Base-by-base conservation (phyloP, 2,329 filamentous ascomycete species). In the Fusarium pseudonygamai region DNA sequence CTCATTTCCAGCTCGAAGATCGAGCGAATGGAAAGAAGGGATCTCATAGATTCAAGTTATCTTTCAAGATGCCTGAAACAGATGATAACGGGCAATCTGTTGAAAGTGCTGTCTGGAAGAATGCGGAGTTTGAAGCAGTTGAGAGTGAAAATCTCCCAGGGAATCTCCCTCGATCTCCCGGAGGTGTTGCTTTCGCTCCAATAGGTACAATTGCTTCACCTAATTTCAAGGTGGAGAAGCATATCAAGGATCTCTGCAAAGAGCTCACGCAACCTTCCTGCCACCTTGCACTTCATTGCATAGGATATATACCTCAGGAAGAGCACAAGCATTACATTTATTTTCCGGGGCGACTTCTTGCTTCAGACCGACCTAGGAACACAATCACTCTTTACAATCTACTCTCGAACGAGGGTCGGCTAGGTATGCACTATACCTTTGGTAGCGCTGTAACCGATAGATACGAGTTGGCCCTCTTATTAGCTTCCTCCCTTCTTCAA, bases 281-380 rank as follows among this genome's bases (percentile, higher is more conserved):
- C 4, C n/a, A 37, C 20, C 7, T 10, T 6, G 8, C 26, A 20
- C 1, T 13, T 3, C n/a, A 1, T 11, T 53, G 49, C 9, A 53
- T 37, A 22, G 49, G 49, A 22, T 39, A 37, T 16, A 22, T 53
- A 4, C 32, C 15, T 16, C 6, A 53, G 10, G 16, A 37, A 10
- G 49, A 53, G 18, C 49, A 37, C 32, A 53, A n/a, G 9, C 50
- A 53, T 6, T 53, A 39, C 15, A 39, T 53, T 22, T 36, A 53
- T 11, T 3, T 53, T 5, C 50, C 50, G 6, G 7, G 6, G 24
- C 24, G 14, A 1, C 4, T 4, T 22, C 24, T 26, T 0, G 3
- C 3, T 14, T 22, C 13, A n/a, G 18, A 9, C 2, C 4, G 24
- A 18, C 24, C 24, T 1, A 4, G 50, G 9, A 5, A 39, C 10